phyloP scores from a whole-genome alignment of 331 rosid species.

The Acacia concinna region DNA sequence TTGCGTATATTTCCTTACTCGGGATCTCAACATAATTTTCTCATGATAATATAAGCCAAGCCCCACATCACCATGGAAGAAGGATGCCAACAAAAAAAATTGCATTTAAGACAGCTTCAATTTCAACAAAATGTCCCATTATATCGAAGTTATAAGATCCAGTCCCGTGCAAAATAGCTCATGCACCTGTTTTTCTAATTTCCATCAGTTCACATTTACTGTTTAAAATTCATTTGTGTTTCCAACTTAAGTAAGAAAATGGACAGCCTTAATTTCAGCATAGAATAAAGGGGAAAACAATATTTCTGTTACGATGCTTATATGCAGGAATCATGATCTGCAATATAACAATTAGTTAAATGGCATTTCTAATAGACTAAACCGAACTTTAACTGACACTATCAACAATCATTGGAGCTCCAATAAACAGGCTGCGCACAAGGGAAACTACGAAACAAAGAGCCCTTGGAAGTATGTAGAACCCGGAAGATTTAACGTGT shows the following conservation, averaged over 20 bases:
- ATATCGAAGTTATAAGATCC: neutral
- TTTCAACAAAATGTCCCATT: conserved; percentile 9
- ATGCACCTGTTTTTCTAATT: neutral
- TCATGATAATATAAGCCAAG: too few relatives aligned
- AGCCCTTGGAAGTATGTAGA: neutral
- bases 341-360: conserved; percentile 4
- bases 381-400: neutral
- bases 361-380: neutral
- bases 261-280: neutral
- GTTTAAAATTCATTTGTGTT: neutral
- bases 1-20: too few relatives aligned
- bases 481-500: neutral
- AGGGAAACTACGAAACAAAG: neutral
- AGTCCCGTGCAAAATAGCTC: conserved; percentile 12
- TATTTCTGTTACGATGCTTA: neutral
- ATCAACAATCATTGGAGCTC: neutral
- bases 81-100: neutral
- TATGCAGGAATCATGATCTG: conserved; percentile 13
- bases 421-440: neutral
- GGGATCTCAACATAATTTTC: too few relatives aligned
- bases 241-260: conserved; percentile 1
- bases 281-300: neutral
- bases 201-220: neutral
- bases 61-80: neutral
- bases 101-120: neutral